These are phyloP conservation scores for Wakefieldia striispora DNA, from an alignment of 768 basidiomycete genomes.

Conservation along the genomic window DNA sequence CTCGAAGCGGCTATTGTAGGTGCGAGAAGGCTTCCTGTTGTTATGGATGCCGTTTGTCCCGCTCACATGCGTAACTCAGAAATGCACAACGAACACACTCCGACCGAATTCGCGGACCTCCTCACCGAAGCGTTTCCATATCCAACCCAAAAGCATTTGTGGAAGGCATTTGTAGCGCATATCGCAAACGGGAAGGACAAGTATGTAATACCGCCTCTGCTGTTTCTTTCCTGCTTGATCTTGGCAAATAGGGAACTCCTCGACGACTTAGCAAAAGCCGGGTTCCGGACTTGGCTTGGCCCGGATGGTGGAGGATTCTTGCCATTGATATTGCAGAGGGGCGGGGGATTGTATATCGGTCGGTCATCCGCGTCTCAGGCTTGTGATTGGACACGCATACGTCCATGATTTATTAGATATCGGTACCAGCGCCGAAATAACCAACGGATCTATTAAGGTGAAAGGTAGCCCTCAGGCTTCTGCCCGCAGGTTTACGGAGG, in stretches of 20 bases:
- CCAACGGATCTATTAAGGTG: constrained; percentile 50
- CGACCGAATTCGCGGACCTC: constrained; percentile 25
- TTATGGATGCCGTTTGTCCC: neutral
- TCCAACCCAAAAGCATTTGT: constrained; percentile 15
- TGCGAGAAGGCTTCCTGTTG: neutral
- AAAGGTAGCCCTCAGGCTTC: constrained; percentile 33
- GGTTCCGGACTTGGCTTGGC: constrained; percentile 39
- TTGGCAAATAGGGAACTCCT: constrained; percentile 34
- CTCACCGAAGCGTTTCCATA: constrained; percentile 23
- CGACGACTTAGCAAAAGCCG: constrained; percentile 34
- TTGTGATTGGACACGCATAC: neutral
- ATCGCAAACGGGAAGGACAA: constrained; percentile 22
- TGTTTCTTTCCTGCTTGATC: neutral
- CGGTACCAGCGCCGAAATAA: constrained; percentile 45
- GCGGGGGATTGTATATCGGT: constrained; percentile 42
- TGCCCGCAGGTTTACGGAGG: constrained; percentile 27
- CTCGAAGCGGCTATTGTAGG: constrained; percentile 11
- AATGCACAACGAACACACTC: constrained; percentile 26
- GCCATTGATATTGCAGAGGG: constrained; percentile 29
- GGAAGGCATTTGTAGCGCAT: neutral
- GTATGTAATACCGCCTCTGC: constrained; percentile 5
- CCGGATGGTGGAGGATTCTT: constrained; percentile 37
- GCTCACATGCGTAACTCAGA: constrained; percentile 8
- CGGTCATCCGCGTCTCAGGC: constrained; percentile 2
- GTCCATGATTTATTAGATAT: constrained; percentile 21